A percentile compares a stretch with the other conserved stretches of the same genome.
Conservation (phyloP, 192 early-diverging fungal species). For the Backusella sp. region DNA sequence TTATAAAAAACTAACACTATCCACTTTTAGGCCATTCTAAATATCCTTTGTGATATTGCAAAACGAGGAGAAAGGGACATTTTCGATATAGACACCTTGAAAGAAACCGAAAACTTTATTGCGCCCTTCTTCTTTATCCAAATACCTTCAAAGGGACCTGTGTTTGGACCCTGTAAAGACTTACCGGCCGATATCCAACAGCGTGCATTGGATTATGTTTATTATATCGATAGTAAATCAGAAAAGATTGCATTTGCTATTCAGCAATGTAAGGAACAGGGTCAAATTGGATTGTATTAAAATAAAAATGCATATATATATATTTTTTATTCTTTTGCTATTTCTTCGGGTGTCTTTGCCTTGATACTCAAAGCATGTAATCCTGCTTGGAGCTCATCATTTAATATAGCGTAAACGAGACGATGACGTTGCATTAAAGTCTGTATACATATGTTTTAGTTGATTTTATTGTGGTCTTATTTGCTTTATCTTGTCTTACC, state of each 20-base stretch:
- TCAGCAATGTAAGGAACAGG: not conserved
- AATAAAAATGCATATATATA: not conserved
- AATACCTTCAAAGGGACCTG: slow-evolving; percentile 30
- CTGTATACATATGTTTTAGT: slow-evolving; percentile 15
- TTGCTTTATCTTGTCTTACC: not conserved
- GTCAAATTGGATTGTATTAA: slow-evolving; percentile 16
- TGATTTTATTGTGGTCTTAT: not conserved
- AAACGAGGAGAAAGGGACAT: slow-evolving; percentile 33
- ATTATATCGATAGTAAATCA: slow-evolving; percentile 30
- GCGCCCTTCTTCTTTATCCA: slow-evolving; percentile 37
- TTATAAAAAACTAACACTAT: not conserved
- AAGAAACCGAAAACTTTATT: slow-evolving; percentile 21
- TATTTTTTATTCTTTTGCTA: slow-evolving; percentile 33
- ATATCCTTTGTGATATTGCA: slow-evolving; percentile 34
- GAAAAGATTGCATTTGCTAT: slow-evolving; percentile 19
- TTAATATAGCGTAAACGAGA: slow-evolving; percentile 65
- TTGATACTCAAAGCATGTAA: slow-evolving; percentile 81
- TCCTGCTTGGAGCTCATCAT: slow-evolving; percentile 64
- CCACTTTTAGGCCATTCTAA: slow-evolving; percentile 28
- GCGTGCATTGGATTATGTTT: slow-evolving; percentile 48
- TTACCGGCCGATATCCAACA: slow-evolving; percentile 42
- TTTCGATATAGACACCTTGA: slow-evolving; percentile 31
- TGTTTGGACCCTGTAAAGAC: slow-evolving; percentile 45
- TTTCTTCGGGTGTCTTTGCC: slow-evolving; percentile 73
- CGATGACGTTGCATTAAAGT: slow-evolving; percentile 63